Percentiles rank a stretch among this genome's conserved stretches.
Evolutionary conservation across 2,329 filamentous ascomycete genomes (phyloP).

Genomic region (Aureobasidium uvarum): DNA sequence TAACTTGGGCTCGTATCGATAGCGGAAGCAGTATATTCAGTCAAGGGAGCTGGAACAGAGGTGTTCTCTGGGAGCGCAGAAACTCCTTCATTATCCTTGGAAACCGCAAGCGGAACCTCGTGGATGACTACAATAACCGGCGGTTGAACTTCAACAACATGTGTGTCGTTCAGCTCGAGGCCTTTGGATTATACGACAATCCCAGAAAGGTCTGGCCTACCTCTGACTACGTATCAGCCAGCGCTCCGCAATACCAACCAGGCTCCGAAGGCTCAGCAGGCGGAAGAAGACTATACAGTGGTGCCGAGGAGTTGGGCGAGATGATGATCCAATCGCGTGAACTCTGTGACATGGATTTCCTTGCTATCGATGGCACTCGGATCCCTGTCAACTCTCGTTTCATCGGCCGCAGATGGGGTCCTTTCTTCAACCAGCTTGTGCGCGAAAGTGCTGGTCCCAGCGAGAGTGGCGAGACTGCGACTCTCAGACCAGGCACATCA

Average conservation of each 20-base stretch:
- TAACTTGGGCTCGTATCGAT: slow-evolving; percentile 95
- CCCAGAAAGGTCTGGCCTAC: slow-evolving; percentile 74
- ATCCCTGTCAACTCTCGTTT: slow-evolving; percentile 93
- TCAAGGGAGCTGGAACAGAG: slow-evolving; percentile 96
- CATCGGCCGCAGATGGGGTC: slow-evolving; percentile 84
- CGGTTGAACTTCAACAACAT: slow-evolving; percentile 97
- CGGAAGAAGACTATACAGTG: slow-evolving; percentile 70
- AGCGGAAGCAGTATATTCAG: slow-evolving; percentile 92
- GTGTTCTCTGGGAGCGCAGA: slow-evolving; percentile 85
- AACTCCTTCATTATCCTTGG: slow-evolving; percentile 96
- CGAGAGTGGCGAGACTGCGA: slow-evolving; percentile 70
- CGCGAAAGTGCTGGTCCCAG: slow-evolving; percentile 70
- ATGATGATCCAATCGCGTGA: slow-evolving; percentile 77
- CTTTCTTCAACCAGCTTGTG: slow-evolving; percentile 90
- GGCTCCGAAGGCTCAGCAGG: slow-evolving; percentile 60
- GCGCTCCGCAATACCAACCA: slow-evolving; percentile 53
- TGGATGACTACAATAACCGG: slow-evolving; percentile 97
- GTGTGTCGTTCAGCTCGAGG: slow-evolving; percentile 94
- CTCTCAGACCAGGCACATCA: slow-evolving; percentile 59
- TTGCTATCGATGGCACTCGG: slow-evolving; percentile 85
- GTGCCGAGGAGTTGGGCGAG: slow-evolving; percentile 82
- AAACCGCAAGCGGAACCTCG: slow-evolving; percentile 86
- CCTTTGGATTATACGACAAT: slow-evolving; percentile 96
- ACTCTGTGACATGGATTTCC: slow-evolving; percentile 92
- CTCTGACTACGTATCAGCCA: slow-evolving; percentile 81